phyloP scores from a whole-genome alignment of 2,329 filamentous ascomycete genomes.

The Truncatella angustata region DNA sequence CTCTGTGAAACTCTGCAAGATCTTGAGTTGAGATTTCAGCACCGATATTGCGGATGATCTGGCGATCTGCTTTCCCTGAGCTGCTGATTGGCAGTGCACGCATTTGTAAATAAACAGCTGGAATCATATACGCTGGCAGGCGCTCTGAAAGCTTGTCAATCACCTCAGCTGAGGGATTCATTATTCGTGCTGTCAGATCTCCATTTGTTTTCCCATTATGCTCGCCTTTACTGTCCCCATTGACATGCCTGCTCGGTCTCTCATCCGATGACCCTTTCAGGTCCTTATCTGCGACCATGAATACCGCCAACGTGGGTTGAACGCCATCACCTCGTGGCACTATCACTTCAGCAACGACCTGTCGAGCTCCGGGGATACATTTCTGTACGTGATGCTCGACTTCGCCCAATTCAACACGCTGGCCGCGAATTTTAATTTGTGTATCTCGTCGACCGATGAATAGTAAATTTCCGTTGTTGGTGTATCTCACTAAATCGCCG shows the following conservation, averaged over 20 bases:
- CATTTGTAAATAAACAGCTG: background rate
- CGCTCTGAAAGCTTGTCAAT: background rate
- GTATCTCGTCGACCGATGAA: conserved; percentile 47
- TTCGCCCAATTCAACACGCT: conserved; percentile 39
- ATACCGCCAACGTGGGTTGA: background rate
- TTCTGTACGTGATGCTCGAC: conserved; percentile 3
- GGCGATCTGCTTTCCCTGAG: conserved; percentile 3
- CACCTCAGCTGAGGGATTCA: background rate
- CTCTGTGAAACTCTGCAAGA: background rate
- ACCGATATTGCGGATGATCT: background rate
- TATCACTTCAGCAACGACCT: background rate
- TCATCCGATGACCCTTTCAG: too few relatives aligned
- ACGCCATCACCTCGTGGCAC: background rate
- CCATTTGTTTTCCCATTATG: background rate
- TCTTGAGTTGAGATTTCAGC: background rate
- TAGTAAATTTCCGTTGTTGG: conserved; percentile 29
- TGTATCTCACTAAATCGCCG: conserved; percentile 36
- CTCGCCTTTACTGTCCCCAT: background rate
- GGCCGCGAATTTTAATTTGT: conserved; percentile 53
- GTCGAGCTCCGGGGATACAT: background rate
- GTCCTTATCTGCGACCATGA: background rate
- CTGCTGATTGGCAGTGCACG: background rate
- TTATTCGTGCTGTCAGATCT: background rate
- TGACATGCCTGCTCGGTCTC: too few relatives aligned
- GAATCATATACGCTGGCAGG: conserved; percentile 3